Percentiles rank a stretch among this genome's conserved stretches.
Evolutionary conservation across 2,329 filamentous ascomycete species (phyloP).

Genomic region (Cladosporium oxysporum): DNA sequence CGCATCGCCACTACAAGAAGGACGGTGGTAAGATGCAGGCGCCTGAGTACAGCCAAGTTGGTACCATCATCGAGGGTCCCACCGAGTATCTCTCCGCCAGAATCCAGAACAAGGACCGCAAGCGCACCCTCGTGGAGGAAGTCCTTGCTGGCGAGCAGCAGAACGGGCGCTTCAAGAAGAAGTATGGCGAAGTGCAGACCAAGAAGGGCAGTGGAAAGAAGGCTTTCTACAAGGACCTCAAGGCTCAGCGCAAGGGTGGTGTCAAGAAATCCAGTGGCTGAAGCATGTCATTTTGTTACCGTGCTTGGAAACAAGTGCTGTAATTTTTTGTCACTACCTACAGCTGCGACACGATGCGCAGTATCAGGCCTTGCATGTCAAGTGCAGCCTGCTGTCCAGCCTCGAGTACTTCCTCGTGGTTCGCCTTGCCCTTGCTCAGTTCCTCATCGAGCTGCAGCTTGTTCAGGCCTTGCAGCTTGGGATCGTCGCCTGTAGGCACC

Average conservation of each 20-base stretch:
- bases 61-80: conserved; percentile 82
- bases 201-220: conserved; percentile 87
- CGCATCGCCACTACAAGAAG: conserved; percentile 90
- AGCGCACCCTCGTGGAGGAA: conserved; percentile 83
- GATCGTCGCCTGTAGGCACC: conserved; percentile 59
- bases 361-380: conserved; percentile 60
- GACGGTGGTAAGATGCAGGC: conserved; percentile 68
- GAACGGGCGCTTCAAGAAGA: conserved; percentile 75
- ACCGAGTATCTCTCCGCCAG: conserved; percentile 83
- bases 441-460: conserved; percentile 55
- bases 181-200: conserved; percentile 82
- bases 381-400: conserved; percentile 60
- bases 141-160: conserved; percentile 68
- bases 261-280: conserved; percentile 37
- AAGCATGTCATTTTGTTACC: background rate
- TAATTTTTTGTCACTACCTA: conserved; percentile 26
- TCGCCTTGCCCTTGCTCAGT: conserved; percentile 61
- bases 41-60: conserved; percentile 85
- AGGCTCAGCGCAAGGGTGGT: conserved; percentile 54
- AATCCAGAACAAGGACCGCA: conserved; percentile 82
- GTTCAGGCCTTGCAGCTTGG: conserved; percentile 53
- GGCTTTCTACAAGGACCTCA: conserved; percentile 79
- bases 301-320: conserved; percentile 17
- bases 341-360: conserved; percentile 48
- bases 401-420: conserved; percentile 66